Percentiles rank a stretch among this genome's conserved stretches.
Evolutionary conservation across 1,284 basidiomycete species (phyloP).

Genomic region (Microbotryomycetes sp.): DNA sequence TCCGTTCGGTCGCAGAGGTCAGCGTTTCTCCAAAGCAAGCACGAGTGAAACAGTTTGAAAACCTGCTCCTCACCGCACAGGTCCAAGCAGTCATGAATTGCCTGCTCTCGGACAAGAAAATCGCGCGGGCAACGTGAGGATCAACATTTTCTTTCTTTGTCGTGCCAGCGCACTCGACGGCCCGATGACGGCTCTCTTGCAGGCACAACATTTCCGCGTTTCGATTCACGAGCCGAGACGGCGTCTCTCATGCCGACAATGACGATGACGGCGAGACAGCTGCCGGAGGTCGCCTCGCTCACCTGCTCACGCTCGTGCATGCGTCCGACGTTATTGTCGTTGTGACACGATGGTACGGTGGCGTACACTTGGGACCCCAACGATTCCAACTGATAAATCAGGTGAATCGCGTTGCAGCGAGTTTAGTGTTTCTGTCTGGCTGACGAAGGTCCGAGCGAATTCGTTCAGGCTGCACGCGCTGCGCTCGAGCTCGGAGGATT

Average conservation of each 20-base stretch:
- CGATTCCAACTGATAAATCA: conserved; percentile 48
- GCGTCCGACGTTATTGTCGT: conserved; percentile 64
- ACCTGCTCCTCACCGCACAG: not conserved
- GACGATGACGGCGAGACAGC: conserved; percentile 90
- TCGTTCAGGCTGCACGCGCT: conserved; percentile 79
- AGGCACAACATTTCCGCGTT: conserved; percentile 30
- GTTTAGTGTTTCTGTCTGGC: not conserved
- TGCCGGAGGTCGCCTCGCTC: conserved; percentile 75
- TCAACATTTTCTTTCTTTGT: too few species aligned
- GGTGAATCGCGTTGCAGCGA: conserved; percentile 60
- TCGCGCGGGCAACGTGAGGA: conserved; percentile 21
- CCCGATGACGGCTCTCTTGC: not conserved
- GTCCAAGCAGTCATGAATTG: conserved; percentile 23
- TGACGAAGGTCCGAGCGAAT: conserved; percentile 46
- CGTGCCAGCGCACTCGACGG: not conserved
- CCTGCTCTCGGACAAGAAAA: conserved; percentile 25
- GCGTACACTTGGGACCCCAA: conserved; percentile 7
- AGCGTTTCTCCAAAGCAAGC: not conserved
- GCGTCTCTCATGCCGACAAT: conserved; percentile 52
- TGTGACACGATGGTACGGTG: conserved; percentile 50
- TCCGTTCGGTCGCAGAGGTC: conserved; percentile 13
- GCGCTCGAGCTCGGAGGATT: conserved; percentile 77
- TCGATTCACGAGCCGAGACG: conserved; percentile 8
- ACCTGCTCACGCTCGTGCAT: conserved; percentile 70
- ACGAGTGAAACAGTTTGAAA: not conserved